Evolutionary conservation across 176 grass and related monocot genomes (phyloP), one percentile per base, ranked within the genome.

Genomic region (Cenchrus purpureus): DNA sequence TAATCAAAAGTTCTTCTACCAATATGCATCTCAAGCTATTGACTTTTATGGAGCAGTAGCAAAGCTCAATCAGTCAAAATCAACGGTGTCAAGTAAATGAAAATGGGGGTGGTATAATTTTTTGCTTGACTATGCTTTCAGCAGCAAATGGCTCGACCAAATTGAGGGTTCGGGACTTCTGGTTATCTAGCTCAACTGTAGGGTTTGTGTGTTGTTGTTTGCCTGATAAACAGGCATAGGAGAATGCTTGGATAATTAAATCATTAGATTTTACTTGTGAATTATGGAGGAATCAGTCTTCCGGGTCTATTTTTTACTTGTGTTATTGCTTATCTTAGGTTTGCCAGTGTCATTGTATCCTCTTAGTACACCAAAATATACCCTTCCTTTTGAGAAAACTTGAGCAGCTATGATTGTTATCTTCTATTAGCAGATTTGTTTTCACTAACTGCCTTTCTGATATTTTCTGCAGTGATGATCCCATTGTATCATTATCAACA

Each of bases 401-500:
- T 37, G 7, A 53, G 53, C 3, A 12, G 29, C 10, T 15, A 31
- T 52, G 20, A 54, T 53, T 78, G 1, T 12, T 83, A 60, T 69
- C 79, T 75, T 40, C 11, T 20, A 13, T 57, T 61, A 71, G 12
- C 28, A 63, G 17, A 37, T 64, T 82, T 20, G 16, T 34, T 77
- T 65, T 72, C 0, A 75, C 64, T 92, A 62, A 74, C 43, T 56
- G 28, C 9, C 84, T 80, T 76, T 77, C 37, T 81, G 58, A 49
- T 85, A 71, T 79, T 22, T 84, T 8, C 10, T 86, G 62, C 82
- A 99, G 97, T 99, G 81, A 83, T 99, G 90, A 87, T 82, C 67
- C 94, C 97, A 54, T 72, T 99, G 64, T 96, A 99, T 76, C 88
- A 92, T 80, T 99, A 99, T 79, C 91, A 95, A 67, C 97, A 99